Evolutionary conservation across 441 rosid genomes (phyloP).

Genomic region (Corymbia citriodora): DNA sequence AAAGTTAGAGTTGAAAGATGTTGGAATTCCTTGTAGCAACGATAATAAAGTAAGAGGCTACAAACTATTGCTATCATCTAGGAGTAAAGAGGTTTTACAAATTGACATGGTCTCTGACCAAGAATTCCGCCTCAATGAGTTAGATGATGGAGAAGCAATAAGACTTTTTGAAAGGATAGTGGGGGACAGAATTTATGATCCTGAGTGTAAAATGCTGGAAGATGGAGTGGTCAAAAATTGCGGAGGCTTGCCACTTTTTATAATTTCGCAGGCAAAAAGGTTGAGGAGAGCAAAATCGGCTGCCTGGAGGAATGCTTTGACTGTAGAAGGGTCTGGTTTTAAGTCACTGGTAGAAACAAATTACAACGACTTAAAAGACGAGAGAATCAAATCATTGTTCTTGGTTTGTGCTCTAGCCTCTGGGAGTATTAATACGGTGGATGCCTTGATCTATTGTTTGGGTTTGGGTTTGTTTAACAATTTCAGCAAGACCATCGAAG

Average conservation of each 20-base stretch:
- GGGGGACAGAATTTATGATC: too few species aligned
- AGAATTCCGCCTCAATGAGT: background rate
- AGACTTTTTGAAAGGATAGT: too few species aligned
- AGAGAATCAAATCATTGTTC: too few species aligned
- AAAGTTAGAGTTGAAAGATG: background rate
- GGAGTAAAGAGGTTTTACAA: background rate
- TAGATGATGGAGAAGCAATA: too few species aligned
- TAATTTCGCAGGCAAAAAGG: fast-evolving
- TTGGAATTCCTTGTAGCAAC: background rate
- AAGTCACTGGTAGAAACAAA: fast-evolving
- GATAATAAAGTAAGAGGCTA: background rate
- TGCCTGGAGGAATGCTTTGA: too few species aligned
- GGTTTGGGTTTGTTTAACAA: too few species aligned
- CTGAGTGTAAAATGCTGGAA: fast-evolving
- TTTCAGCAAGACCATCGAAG: fast-evolving
- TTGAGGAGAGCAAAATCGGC: too few species aligned
- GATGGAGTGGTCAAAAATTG: too few species aligned
- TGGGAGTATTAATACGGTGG: fast-evolving
- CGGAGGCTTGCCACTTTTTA: too few species aligned
- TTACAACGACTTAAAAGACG: fast-evolving
- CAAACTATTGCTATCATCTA: background rate
- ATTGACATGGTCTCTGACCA: background rate
- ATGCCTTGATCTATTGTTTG: fast-evolving
- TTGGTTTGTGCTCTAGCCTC: fast-evolving
- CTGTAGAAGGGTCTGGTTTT: too few species aligned